Conservation (phyloP, 441 rosid genomes). For the Aquilaria agallochum region DNA sequence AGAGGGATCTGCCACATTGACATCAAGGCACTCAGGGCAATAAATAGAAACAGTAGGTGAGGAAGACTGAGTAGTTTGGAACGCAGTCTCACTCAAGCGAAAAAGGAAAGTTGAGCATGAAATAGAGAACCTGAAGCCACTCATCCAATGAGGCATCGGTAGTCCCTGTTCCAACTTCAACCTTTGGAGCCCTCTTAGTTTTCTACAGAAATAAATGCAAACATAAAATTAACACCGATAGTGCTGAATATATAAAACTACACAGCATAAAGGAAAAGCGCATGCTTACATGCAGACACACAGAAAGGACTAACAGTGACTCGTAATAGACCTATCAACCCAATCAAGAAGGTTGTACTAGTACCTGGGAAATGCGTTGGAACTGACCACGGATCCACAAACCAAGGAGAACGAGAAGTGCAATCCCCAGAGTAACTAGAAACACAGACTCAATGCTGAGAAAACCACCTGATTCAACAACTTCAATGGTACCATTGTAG, state of each 20-base stretch:
- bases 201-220: constrained; percentile 43
- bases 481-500: constrained; percentile 95
- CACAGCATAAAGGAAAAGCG: neutral
- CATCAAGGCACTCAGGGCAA: too few relatives aligned
- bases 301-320: neutral
- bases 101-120: too few relatives aligned
- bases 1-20: neutral
- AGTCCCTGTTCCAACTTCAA: constrained; percentile 91
- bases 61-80: too few relatives aligned
- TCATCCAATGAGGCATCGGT: constrained; percentile 83
- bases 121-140: constrained; percentile 78
- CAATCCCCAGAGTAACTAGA: constrained; percentile 79
- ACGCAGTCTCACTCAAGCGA: too few relatives aligned
- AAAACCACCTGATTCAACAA: constrained; percentile 80
- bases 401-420: constrained; percentile 78
- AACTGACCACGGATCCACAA: constrained; percentile 86
- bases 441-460: constrained; percentile 88
- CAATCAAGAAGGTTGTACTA: neutral
- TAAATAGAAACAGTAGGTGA: too few relatives aligned
- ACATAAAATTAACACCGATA: neutral
- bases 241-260: too few relatives aligned
- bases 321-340: neutral
- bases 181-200: constrained; percentile 88
- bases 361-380: constrained; percentile 85
- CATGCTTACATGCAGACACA: neutral